A percentile compares a stretch with the other conserved stretches of the same genome.
phyloP scores from a whole-genome alignment of 1,284 basidiomycete species.

The Cutaneotrichosporon sp. region DNA sequence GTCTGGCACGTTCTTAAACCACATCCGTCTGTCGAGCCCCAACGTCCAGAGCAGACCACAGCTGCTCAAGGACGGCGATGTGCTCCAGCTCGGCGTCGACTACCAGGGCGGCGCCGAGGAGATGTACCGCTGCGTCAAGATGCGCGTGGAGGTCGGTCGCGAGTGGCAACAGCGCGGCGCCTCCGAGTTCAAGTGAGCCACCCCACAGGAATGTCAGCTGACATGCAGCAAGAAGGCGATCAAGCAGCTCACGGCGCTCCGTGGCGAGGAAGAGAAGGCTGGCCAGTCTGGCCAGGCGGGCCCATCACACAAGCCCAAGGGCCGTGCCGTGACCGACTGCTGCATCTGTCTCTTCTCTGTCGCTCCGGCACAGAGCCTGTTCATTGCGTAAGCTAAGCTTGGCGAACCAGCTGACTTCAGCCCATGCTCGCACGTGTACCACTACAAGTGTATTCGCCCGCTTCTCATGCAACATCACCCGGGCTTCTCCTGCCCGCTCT shows the following conservation, averaged over 20 bases:
- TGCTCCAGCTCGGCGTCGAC: slow-evolving; percentile 94
- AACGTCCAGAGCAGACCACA: slow-evolving; percentile 77
- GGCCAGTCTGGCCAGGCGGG: slow-evolving; percentile 15
- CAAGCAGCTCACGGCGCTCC: slow-evolving; percentile 48
- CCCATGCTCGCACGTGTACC: slow-evolving; percentile 96
- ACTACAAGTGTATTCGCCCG: slow-evolving; percentile 97
- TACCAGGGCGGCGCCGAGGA: slow-evolving; percentile 98
- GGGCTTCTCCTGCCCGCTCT: slow-evolving; percentile 93
- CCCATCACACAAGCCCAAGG: slow-evolving; percentile 27
- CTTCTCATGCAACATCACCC: slow-evolving; percentile 84
- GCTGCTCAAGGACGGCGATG: slow-evolving; percentile 88
- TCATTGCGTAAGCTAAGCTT: slow-evolving; percentile 67
- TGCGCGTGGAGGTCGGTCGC: slow-evolving; percentile 80
- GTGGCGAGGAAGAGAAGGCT: slow-evolving; percentile 27
- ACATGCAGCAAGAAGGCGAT: slow-evolving; percentile 47
- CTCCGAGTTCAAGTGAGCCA: slow-evolving; percentile 93
- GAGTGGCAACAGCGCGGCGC: slow-evolving; percentile 88
- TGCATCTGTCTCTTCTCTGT: slow-evolving; percentile 97
- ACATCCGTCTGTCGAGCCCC: slow-evolving; percentile 82
- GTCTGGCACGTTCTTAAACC: slow-evolving; percentile 95
- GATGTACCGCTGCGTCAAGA: slow-evolving; percentile 97
- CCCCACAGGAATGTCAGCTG: not conserved
- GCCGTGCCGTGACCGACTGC: slow-evolving; percentile 71
- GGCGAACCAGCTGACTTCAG: slow-evolving; percentile 38
- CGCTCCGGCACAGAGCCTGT: slow-evolving; percentile 91